Percentiles rank a stretch among this genome's conserved stretches.
These are phyloP conservation scores for Cryptosporidium viatorum DNA, from an alignment of 169 alveolate genomes.

Conservation along the genomic window DNA sequence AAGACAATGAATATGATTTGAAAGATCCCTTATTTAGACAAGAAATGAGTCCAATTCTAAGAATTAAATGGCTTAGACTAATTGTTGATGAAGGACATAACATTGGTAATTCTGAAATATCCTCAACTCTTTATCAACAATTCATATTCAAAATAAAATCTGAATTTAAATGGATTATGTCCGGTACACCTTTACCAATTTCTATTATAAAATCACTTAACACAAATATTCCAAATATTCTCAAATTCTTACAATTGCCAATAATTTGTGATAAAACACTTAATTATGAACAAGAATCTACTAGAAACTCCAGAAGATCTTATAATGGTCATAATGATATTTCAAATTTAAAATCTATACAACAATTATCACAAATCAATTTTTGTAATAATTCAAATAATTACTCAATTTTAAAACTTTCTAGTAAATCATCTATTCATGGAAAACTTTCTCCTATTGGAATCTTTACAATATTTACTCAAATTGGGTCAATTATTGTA, in stretches of 20 bases:
- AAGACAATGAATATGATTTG: background rate
- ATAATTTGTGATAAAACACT: constrained; percentile 7
- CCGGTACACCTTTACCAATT: constrained; percentile 65
- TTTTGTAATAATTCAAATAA: background rate
- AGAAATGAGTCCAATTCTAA: constrained; percentile 46
- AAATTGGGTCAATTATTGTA: constrained; percentile 41
- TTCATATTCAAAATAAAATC: constrained; percentile 62
- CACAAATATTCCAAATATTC: constrained; percentile 44
- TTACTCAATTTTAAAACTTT: background rate
- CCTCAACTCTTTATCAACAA: constrained; percentile 60
- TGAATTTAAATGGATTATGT: constrained; percentile 67
- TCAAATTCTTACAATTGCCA: constrained; percentile 38
- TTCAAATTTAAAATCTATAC: background rate
- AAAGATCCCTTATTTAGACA: constrained; percentile 2
- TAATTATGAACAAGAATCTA: constrained; percentile 9
- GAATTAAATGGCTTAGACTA: constrained; percentile 53
- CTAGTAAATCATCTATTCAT: background rate
- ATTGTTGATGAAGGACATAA: constrained; percentile 68
- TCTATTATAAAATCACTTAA: constrained; percentile 24
- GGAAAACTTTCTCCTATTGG: constrained; percentile 40
- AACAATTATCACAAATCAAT: background rate
- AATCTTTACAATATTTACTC: constrained; percentile 27
- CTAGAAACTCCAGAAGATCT: background rate
- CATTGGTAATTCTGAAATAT: constrained; percentile 46
- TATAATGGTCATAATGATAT: no score